Base-by-base conservation (phyloP, 768 basidiomycete genomes). In the Tylopilus felleus region DNA sequence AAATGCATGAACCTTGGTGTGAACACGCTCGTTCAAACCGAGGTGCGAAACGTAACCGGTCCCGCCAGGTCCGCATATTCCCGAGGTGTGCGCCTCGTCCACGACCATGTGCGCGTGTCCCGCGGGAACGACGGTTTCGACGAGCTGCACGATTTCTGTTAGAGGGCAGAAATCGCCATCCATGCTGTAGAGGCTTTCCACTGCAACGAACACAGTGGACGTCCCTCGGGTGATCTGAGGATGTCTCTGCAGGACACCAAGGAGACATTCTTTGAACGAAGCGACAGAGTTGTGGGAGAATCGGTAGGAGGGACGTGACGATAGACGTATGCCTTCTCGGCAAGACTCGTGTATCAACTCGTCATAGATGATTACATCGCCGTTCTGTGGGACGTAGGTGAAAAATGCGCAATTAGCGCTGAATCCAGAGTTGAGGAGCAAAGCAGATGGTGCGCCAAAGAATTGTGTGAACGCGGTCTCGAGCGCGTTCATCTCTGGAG, bases 141-240 rank as follows among this genome's bases (percentile, higher is more conserved):
- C 55, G 2, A 74, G 38, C 9, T 68, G 64, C 23, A 79, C 70
- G 12, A 83, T 73, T 35, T 73, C 71, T 3, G 47, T 50, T 12
- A 85, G 62, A 3, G 80, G 81, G 4, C 74, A 71, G 25, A 82
- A 71, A 55, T 81, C 79, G 7, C 83, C 83, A 43, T 84, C 82
- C 82, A 85, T 83, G 53, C 79, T 80, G 62, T 85, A 84, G 17
- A 83, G 64, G 8, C 74, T 74, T 68, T 84, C 83, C 12, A 83
- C 69, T 0, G 76, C 73, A 19, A 85, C 57, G 59, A 81, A 84
- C 7, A 83, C 59, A 27, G 60, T 73, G 42, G 56, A 53, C 29
- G 64, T 63, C 0, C 73, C 73, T 0, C 38, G 53, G 8, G 43
- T 53, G 19, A 71, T 61, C 29, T 51, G 56, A 6, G 61, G 60